Evolutionary conservation across 2,329 filamentous ascomycete genomes (phyloP), one percentile per base, ranked within the genome.

Genomic region (Aspergillaceae sp.): DNA sequence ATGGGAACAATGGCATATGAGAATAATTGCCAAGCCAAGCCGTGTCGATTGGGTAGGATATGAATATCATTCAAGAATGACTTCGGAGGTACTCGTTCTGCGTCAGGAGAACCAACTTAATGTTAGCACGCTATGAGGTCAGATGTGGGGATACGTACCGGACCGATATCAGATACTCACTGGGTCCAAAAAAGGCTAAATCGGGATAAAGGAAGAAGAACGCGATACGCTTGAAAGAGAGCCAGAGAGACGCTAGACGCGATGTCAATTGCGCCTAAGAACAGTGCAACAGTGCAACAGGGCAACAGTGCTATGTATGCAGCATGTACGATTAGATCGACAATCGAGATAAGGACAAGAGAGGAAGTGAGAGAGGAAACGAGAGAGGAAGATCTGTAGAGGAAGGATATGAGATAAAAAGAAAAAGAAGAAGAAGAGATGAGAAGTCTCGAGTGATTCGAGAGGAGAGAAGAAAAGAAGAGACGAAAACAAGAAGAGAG

Each of bases 401-500:
- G 19, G 19, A 19, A 19, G 19, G 19, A 19, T 19, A 19, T 19
- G 19, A 19, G 19, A 19, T 19, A 19, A 19, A 19, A 19, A 19
- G 19, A 19, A 19, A 19, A 19, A 19, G 19, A 19, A 19, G 19
- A 19, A 48, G 35, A 50, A 46, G 43, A 43, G 40, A 36, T 36
- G 26, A 11, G 34, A 36, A 37, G 37, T n/a, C 29, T 41, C 29
- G 38, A 37, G 32, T 9, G 36, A 42, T 27, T 19, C 19, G 19
- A 19, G 41, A 29, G 49, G 28, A 48, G 29, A 42, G 36, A 40
- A 37, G 40, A 43, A 43, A 41, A 40, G 28, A 10, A 47, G 36
- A 40, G 36, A 8, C 7, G 32, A 36, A 30, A 40, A 34, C 42
- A 41, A 41, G 29, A 10, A 44, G 42, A 44, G 42, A 34, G 40